phyloP scores from a whole-genome alignment of 345 rosid genomes.

The Eucalyptus pauciflora region DNA sequence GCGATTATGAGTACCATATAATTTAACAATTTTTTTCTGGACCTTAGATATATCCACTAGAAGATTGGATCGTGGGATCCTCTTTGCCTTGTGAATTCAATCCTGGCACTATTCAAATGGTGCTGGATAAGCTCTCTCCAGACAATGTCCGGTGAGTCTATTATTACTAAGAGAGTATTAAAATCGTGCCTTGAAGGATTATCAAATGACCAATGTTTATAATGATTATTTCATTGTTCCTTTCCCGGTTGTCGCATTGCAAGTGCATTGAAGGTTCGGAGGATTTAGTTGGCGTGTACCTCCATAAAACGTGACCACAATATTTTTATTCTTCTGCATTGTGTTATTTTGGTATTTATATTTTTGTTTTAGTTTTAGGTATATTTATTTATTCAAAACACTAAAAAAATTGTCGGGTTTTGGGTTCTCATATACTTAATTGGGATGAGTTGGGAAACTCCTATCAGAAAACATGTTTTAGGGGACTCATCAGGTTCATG shows the following conservation, averaged over 20 bases:
- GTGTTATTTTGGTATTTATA: neutral
- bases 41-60: slow-evolving; percentile 52
- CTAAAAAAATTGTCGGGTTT: neutral
- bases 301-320: neutral
- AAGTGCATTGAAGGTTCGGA: neutral
- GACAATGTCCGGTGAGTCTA: slow-evolving; percentile 51
- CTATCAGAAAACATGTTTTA: neutral
- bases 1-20: neutral
- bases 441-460: neutral
- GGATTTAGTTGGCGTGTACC: neutral
- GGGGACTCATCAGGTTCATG: neutral
- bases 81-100: slow-evolving; percentile 63
- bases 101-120: slow-evolving; percentile 43
- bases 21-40: neutral
- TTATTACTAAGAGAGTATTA: neutral
- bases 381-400: neutral
- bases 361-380: neutral
- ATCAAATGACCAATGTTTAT: neutral
- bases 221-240: neutral
- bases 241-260: neutral
- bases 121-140: slow-evolving; percentile 56
- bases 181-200: neutral
- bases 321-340: neutral
- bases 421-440: neutral
- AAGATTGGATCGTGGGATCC: slow-evolving; percentile 81